Conservation (phyloP, 805 yeast genomes). For the Brettanomyces naardenensis region DNA sequence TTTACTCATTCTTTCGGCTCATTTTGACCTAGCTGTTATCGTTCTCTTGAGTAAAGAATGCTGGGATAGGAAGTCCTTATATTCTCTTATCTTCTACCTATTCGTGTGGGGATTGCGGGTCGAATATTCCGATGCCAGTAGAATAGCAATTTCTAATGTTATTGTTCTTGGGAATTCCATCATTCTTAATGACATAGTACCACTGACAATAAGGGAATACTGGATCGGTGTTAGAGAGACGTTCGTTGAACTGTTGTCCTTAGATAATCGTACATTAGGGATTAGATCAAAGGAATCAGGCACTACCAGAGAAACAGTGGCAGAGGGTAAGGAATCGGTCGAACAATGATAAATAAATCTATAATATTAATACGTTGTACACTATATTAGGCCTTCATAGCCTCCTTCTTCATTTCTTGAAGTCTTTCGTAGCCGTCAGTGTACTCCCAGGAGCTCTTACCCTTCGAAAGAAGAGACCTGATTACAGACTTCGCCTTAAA, state of each 20-base stretch:
- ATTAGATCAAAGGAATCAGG: not conserved
- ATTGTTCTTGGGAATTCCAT: slow-evolving; percentile 16
- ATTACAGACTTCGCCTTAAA: slow-evolving; percentile 70
- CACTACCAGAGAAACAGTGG: not conserved
- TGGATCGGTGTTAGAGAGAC: slow-evolving; percentile 15
- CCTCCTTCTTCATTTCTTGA: slow-evolving; percentile 40
- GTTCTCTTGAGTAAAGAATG: slow-evolving; percentile 24
- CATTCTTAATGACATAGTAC: slow-evolving; percentile 12
- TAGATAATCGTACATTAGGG: not conserved
- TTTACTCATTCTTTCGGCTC: slow-evolving; percentile 29
- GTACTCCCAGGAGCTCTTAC: slow-evolving; percentile 73
- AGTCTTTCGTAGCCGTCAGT: slow-evolving; percentile 69
- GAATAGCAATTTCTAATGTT: slow-evolving; percentile 21
- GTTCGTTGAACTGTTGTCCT: slow-evolving; percentile 15
- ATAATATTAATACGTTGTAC: not conserved
- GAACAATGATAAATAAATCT: not conserved
- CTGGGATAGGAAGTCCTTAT: slow-evolving; percentile 15
- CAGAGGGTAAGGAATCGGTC: not conserved
- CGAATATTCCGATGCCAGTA: slow-evolving; percentile 29
- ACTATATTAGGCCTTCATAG: not conserved
- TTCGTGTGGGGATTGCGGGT: slow-evolving; percentile 31
- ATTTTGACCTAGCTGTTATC: slow-evolving; percentile 29
- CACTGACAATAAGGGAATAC: slow-evolving; percentile 4
- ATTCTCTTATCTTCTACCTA: slow-evolving; percentile 27
- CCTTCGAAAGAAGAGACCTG: slow-evolving; percentile 70